Conservation (phyloP, 2,329 filamentous ascomycete genomes). For the Nannizzia gypsea region DNA sequence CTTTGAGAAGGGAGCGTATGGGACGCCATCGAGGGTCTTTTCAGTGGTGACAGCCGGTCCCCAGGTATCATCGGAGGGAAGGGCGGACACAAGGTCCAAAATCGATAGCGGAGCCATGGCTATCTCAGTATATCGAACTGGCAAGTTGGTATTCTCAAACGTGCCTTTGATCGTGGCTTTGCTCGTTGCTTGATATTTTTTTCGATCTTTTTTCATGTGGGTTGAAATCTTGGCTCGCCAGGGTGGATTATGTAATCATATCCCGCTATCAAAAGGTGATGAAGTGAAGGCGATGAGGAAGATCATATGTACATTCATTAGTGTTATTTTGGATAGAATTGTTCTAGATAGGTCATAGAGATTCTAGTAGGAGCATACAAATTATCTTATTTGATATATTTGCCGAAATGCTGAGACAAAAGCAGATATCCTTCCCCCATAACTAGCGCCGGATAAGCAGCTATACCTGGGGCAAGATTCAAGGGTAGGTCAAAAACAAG, state of each 20-base stretch:
- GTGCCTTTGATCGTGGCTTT: not conserved
- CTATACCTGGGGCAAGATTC: no score
- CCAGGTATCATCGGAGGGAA: constrained; percentile 71
- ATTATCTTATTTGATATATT: not conserved
- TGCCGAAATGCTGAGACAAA: not conserved
- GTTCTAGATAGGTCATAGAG: no score
- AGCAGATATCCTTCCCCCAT: not conserved
- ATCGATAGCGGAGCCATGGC: constrained; percentile 45
- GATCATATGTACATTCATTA: no score
- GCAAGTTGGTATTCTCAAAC: not conserved
- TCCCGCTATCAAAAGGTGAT: not conserved
- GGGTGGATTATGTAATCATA: constrained; percentile 6
- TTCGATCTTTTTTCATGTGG: constrained; percentile 8
- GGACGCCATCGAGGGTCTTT: constrained; percentile 85
- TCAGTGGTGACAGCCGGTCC: constrained; percentile 71
- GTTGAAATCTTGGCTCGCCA: constrained; percentile 10
- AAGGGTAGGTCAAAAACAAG: no score
- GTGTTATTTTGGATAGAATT: no score
- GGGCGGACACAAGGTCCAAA: constrained; percentile 55
- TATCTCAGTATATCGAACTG: not conserved
- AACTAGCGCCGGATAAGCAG: no score
- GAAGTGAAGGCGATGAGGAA: not conserved
- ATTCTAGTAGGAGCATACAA: not conserved
- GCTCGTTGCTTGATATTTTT: constrained; percentile 4
- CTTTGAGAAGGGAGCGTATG: constrained; percentile 96